Evolutionary conservation across 257 asterid species (phyloP).

Genomic region (Salvia hispanica): DNA sequence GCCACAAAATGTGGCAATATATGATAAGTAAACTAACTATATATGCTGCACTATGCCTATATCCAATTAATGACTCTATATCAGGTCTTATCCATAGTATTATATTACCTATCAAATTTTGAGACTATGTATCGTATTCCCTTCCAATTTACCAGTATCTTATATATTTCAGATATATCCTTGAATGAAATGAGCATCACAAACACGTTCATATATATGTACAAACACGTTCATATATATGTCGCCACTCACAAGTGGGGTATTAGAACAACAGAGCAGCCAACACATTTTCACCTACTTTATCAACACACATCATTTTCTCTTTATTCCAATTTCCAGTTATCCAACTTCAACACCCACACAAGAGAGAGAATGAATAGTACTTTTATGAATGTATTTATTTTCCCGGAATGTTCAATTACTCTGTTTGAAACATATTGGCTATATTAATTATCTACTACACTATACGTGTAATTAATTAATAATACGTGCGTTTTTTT

Average conservation of each 20-base stretch:
- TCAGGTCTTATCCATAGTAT: no score
- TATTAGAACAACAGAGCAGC: background rate
- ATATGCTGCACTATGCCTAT: no score
- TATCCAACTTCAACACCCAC: no score
- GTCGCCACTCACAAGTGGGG: background rate
- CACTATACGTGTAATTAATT: background rate
- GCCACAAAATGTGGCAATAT: no score
- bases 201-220: background rate
- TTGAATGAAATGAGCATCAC: background rate
- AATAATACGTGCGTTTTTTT: no score
- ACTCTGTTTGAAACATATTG: background rate
- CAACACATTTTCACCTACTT: constrained; percentile 1
- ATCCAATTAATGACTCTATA: no score
- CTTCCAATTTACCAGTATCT: no score
- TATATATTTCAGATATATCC: no score
- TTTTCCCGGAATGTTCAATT: background rate
- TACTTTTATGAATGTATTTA: background rate
- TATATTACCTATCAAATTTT: no score
- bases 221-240: background rate
- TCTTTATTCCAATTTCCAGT: background rate
- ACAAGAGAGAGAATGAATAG: no score
- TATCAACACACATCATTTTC: background rate
- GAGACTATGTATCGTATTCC: no score
- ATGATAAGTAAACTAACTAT: no score
- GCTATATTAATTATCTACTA: background rate